Evolutionary conservation across 2,329 filamentous ascomycete species (phyloP), one percentile per base, ranked within the genome.

Genomic region (Trichothecium sympodiale): DNA sequence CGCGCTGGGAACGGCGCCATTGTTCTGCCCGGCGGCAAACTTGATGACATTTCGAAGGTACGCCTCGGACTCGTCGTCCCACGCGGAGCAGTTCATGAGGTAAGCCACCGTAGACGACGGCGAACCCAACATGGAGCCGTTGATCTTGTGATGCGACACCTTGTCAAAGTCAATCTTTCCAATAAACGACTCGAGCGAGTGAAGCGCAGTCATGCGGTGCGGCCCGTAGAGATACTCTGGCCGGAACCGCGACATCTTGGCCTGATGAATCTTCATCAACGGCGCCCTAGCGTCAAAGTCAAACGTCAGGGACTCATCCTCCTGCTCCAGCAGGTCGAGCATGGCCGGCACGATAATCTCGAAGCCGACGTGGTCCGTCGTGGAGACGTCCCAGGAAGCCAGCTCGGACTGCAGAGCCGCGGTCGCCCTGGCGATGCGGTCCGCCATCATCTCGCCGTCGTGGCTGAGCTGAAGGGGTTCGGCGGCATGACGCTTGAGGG

Each of bases 91-190:
- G 10, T 42, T 10, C 29, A 46, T 43, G 16, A 48, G 36, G 28
- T 44, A 46, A 2, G 46, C 44, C 10, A 43, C 46, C 2, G 44
- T 45, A 12, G 44, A 41, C 10, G 43, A 43, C 1, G 39, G 46
- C 1, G 44, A 43, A 4, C 34, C 35, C 38, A 46, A 35, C 44
- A 48, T 43, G n/a, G 38, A 37, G 4, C 45, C 45, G n/a, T 38
- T 27, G 15, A 28, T 15, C 7, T 33, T 25, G 16, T 41, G 39
- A 29, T 42, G 41, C 5, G 31, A 20, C 4, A 46, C 14, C n/a
- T 29, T 35, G 31, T 42, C 39, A 36, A 46, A 44, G 17, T 48
- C 40, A 13, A 46, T 31, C 4, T 29, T 26, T 3, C 44, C 45
- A 1, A 43, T 29, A 14, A 48, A 42, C 2, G 42, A 34, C 35